phyloP scores from a whole-genome alignment of 495 filamentous ascomycete genomes.

The Daldinia childiae region DNA sequence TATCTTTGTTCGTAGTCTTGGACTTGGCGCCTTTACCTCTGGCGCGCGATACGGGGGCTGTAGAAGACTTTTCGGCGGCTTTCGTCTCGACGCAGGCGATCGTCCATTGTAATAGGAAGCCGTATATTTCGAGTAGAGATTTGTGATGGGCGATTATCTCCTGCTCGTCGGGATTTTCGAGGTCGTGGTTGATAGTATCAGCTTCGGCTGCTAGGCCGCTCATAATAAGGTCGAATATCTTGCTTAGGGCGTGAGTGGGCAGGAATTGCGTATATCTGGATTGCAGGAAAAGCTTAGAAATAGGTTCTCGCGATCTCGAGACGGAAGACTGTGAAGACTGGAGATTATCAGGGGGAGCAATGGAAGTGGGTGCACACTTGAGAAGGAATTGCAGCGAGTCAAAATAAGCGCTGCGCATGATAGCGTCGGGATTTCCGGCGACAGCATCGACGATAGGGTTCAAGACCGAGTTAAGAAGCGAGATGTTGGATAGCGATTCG shows the following conservation, averaged over 20 bases:
- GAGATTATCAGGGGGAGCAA: conserved; percentile 49
- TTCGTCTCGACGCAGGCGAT: conserved; percentile 92
- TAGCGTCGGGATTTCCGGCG: conserved; percentile 87
- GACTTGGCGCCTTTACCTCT: conserved; percentile 79
- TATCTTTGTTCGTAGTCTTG: conserved; percentile 62
- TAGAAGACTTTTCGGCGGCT: conserved; percentile 85
- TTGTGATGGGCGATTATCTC: conserved; percentile 87
- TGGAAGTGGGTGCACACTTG: conserved; percentile 85
- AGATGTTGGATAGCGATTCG: conserved; percentile 76
- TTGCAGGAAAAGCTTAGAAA: conserved; percentile 72
- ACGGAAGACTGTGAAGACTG: conserved; percentile 23
- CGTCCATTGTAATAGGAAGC: conserved; percentile 93
- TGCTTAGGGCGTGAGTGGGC: conserved; percentile 83
- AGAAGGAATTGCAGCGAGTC: conserved; percentile 95
- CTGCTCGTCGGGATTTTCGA: conserved; percentile 86
- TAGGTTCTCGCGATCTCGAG: conserved; percentile 40
- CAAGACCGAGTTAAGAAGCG: conserved; percentile 81
- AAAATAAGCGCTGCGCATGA: conserved; percentile 78
- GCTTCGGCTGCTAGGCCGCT: conserved; percentile 94
- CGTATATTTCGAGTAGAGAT: conserved; percentile 90
- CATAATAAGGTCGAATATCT: conserved; percentile 90
- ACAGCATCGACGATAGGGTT: conserved; percentile 95
- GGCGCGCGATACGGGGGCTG: conserved; percentile 73
- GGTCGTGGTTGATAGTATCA: conserved; percentile 83
- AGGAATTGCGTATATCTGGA: conserved; percentile 84